phyloP scores from a whole-genome alignment of 768 basidiomycete species.

The Chiua virens region DNA sequence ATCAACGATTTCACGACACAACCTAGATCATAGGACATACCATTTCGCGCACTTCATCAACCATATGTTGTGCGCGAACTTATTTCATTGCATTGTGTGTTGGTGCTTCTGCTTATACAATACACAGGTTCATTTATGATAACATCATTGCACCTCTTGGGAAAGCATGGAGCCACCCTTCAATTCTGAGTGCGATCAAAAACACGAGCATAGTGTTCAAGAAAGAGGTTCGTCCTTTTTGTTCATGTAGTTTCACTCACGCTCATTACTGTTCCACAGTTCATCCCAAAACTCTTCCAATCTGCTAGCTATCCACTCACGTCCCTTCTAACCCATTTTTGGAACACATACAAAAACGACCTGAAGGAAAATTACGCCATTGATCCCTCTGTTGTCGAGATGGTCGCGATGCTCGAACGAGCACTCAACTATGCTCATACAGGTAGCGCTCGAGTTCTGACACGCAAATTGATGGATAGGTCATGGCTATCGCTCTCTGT shows the following conservation, averaged over 20 bases:
- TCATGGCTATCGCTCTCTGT: not conserved
- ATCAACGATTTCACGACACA: not conserved
- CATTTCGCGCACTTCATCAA: no score
- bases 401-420: not conserved
- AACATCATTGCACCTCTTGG: not conserved
- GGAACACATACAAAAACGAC: not conserved
- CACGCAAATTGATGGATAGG: not conserved
- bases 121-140: not conserved
- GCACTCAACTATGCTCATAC: not conserved
- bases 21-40: no score
- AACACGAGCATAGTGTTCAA: not conserved
- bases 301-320: not conserved
- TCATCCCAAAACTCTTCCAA: not conserved
- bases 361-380: not conserved
- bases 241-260: no score
- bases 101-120: no score
- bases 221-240: not conserved
- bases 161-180: not conserved
- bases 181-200: no score
- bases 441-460: not conserved
- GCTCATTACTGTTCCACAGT: no score
- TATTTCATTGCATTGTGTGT: no score
- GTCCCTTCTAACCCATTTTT: not conserved
- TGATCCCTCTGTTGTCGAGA: not conserved
- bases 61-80: no score